A percentile compares a stretch with the other conserved stretches of the same genome.
These are phyloP conservation scores for Abortiporus biennis DNA, from an alignment of 1,284 basidiomycete genomes.

Conservation along the genomic window DNA sequence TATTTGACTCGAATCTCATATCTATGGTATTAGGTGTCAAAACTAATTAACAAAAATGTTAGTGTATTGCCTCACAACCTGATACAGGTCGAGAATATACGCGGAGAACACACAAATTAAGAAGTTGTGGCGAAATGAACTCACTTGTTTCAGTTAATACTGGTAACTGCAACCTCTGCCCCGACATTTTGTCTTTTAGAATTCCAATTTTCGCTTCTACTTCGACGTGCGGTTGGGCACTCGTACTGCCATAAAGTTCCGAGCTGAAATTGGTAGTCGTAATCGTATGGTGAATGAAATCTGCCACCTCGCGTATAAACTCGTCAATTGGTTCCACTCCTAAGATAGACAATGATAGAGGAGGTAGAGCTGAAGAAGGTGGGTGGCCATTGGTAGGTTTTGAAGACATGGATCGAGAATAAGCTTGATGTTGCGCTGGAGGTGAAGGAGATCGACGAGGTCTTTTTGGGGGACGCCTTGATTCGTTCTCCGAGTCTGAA, in stretches of 20 bases:
- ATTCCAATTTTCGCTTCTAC: constrained; percentile 94
- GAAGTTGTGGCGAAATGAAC: constrained; percentile 25
- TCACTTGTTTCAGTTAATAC: constrained; percentile 84
- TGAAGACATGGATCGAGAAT: constrained; percentile 6
- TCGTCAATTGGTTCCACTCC: constrained; percentile 93
- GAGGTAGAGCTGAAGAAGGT: constrained; percentile 34
- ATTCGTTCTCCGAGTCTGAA: constrained; percentile 23
- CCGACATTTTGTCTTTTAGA: constrained; percentile 54
- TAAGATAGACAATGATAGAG: constrained; percentile 84
- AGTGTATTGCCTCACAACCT: not conserved
- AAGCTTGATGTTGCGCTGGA: too few relatives aligned
- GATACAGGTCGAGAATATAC: not conserved
- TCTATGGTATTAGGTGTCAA: constrained; percentile 48
- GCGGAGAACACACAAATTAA: constrained; percentile 2
- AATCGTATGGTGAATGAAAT: constrained; percentile 80
- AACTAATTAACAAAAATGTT: constrained; percentile 29
- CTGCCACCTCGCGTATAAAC: constrained; percentile 86
- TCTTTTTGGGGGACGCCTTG: constrained; percentile 25
- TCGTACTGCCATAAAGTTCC: too few relatives aligned
- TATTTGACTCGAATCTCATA: constrained; percentile 84
- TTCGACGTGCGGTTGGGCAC: constrained; percentile 55
- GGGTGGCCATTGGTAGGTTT: not conserved
- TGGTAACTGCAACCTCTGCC: constrained; percentile 63
- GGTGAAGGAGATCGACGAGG: constrained; percentile 22
- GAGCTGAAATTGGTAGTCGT: constrained; percentile 37